phyloP scores from a whole-genome alignment of 2,329 filamentous ascomycete species.

The Lomentospora prolificans region DNA sequence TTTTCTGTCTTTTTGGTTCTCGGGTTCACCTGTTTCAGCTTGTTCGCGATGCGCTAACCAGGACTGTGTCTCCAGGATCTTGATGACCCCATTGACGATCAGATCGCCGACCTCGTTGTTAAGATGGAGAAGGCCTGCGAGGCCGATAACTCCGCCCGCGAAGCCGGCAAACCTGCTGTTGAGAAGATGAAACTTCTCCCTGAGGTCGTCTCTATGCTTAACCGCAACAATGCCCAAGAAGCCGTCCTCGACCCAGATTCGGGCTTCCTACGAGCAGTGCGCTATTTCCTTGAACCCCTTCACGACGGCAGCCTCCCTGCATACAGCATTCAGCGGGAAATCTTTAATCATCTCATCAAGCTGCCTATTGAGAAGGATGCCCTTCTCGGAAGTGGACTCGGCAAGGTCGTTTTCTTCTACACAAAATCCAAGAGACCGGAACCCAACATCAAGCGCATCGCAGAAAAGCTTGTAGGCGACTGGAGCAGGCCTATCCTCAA shows the following conservation, averaged over 20 bases:
- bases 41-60: background rate
- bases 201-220: conserved; percentile 78
- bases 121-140: conserved; percentile 87
- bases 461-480: conserved; percentile 83
- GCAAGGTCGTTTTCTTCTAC: conserved; percentile 95
- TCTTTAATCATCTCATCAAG: conserved; percentile 70
- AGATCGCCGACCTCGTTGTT: conserved; percentile 78
- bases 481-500: conserved; percentile 94
- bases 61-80: conserved; percentile 52
- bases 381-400: conserved; percentile 82
- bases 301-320: conserved; percentile 90
- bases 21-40: background rate
- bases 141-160: conserved; percentile 73
- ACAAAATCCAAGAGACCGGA: conserved; percentile 90
- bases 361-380: conserved; percentile 87
- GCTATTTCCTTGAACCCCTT: conserved; percentile 93
- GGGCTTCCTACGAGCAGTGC: conserved; percentile 88
- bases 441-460: conserved; percentile 81
- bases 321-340: conserved; percentile 93
- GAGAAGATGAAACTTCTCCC: conserved; percentile 92
- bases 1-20: background rate
- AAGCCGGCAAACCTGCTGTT: conserved; percentile 68
- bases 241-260: conserved; percentile 88
- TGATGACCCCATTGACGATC: conserved; percentile 80
- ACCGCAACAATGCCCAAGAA: conserved; percentile 76